Evolutionary conservation across 78 protist species (phyloP).

Genomic region (Paratrimastix pyriformis): DNA sequence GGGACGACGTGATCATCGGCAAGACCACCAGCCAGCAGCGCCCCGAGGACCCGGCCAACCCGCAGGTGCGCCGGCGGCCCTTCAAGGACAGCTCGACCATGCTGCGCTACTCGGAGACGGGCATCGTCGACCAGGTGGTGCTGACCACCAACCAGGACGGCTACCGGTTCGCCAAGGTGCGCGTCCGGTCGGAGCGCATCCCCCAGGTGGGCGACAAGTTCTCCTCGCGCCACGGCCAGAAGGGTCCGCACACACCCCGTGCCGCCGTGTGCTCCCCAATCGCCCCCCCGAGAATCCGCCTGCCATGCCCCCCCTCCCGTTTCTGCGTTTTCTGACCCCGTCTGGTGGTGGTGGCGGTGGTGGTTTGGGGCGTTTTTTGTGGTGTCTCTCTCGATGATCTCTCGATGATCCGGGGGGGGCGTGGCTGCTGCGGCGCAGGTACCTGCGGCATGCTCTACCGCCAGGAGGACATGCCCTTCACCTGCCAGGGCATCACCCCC

Average conservation of each 20-base stretch:
- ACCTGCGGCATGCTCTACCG: slow-evolving; percentile 90
- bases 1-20: slow-evolving; percentile 93
- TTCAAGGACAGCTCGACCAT: slow-evolving; percentile 52
- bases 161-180: slow-evolving; percentile 73
- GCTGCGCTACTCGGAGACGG: slow-evolving; percentile 66
- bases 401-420: too few relatives aligned
- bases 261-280: too few relatives aligned
- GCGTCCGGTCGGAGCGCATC: slow-evolving; percentile 75
- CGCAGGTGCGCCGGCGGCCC: slow-evolving; percentile 19
- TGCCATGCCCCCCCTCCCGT: too few relatives aligned
- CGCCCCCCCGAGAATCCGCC: too few relatives aligned
- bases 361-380: too few relatives aligned
- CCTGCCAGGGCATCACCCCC: slow-evolving; percentile 89
- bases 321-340: too few relatives aligned
- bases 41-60: neutral
- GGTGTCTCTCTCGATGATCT: too few relatives aligned
- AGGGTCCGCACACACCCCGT: too few relatives aligned
- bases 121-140: slow-evolving; percentile 77
- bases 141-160: slow-evolving; percentile 70
- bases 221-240: slow-evolving; percentile 99
- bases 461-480: slow-evolving; percentile 98
- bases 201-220: slow-evolving; percentile 99
- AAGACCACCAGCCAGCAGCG: slow-evolving; percentile 71
- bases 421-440: too few relatives aligned
- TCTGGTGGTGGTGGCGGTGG: too few relatives aligned